Percentiles rank a stretch among this genome's conserved stretches.
Evolutionary conservation across 768 basidiomycete species (phyloP).

Genomic region (Lepiota brunneoincarnata): DNA sequence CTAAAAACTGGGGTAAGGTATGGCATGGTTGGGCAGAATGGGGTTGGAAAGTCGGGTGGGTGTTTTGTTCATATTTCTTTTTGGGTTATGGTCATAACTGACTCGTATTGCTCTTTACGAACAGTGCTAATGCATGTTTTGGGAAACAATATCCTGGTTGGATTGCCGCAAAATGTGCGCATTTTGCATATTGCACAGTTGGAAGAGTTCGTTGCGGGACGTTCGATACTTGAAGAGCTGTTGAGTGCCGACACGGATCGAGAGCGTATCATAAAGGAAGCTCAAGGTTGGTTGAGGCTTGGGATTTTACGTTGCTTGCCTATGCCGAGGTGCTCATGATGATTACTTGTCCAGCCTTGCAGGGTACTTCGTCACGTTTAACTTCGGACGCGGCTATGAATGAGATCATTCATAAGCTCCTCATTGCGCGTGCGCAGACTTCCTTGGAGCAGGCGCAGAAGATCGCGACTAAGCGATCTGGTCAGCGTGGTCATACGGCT

Average conservation of each 20-base stretch:
- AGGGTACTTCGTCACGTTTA: conserved; percentile 18
- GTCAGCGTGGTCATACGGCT: conserved; percentile 55
- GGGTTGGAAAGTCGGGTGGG: conserved; percentile 50
- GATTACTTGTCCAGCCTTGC: conserved; percentile 21
- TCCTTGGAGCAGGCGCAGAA: conserved; percentile 36
- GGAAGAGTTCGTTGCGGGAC: conserved; percentile 24
- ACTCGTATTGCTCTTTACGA: not conserved
- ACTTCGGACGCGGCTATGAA: conserved; percentile 20
- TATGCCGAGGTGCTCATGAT: too few relatives aligned
- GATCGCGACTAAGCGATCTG: conserved; percentile 50
- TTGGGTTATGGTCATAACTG: not conserved
- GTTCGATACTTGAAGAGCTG: conserved; percentile 26
- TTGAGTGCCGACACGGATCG: conserved; percentile 25
- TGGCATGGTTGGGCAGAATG: conserved; percentile 55
- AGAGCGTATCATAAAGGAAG: conserved; percentile 25
- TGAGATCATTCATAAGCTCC: conserved; percentile 22
- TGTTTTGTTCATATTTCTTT: not conserved
- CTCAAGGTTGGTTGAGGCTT: conserved; percentile 19
- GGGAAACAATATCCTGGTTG: conserved; percentile 27
- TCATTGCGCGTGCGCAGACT: conserved; percentile 18
- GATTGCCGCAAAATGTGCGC: conserved; percentile 30
- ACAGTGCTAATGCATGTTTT: conserved; percentile 29
- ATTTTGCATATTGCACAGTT: conserved; percentile 31
- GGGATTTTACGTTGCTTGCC: not conserved
- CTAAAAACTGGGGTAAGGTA: conserved; percentile 49